A percentile compares a stretch with the other conserved stretches of the same genome.
Evolutionary conservation across 2,329 filamentous ascomycete genomes (phyloP).

Genomic region (Apiospora pterosperma): DNA sequence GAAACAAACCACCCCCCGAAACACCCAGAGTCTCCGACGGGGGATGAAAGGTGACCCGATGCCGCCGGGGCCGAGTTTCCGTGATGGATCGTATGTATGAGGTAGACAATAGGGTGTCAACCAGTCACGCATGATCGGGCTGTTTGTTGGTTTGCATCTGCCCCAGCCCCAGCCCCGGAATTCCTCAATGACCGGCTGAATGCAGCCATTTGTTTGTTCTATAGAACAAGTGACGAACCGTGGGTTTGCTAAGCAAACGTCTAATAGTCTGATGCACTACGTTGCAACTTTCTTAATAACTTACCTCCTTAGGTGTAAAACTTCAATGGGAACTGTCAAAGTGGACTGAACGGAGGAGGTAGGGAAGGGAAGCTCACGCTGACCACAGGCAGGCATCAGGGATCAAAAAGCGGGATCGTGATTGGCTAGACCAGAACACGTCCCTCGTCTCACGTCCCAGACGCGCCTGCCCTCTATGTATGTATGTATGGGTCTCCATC

Average conservation of each 20-base stretch:
- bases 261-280: background rate
- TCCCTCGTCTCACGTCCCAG: background rate
- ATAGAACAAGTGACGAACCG: background rate
- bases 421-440: background rate
- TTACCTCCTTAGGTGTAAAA: background rate
- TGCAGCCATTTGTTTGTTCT: background rate
- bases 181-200: background rate
- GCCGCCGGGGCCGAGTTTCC: background rate
- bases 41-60: background rate
- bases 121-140: background rate
- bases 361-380: background rate
- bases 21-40: background rate
- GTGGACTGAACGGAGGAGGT: background rate
- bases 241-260: background rate
- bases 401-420: background rate
- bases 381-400: background rate
- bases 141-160: background rate
- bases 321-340: background rate
- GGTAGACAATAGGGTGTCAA: background rate
- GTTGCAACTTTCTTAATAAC: background rate
- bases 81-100: background rate
- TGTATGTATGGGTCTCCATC: too few relatives aligned
- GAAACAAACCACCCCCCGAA: background rate
- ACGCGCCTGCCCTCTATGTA: conserved; percentile 1
- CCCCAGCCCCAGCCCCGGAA: background rate